Evolutionary conservation across 371 early-diverging fungal species (phyloP).

Genomic region (Mortierella sp.): DNA sequence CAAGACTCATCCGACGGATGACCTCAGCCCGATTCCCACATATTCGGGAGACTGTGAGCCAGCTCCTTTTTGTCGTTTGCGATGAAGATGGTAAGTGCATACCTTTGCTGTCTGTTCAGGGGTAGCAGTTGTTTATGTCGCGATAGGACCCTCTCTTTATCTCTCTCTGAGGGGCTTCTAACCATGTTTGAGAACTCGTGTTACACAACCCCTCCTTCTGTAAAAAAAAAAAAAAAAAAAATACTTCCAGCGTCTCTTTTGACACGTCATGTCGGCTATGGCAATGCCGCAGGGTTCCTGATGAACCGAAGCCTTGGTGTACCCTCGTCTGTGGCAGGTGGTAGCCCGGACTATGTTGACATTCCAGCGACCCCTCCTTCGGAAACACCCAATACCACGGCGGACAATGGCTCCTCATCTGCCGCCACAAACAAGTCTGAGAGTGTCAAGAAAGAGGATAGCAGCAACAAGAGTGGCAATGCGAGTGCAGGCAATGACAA

Average conservation of each 20-base stretch:
- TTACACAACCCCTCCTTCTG: too few relatives aligned
- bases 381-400: not conserved
- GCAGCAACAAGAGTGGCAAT: too few relatives aligned
- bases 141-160: not conserved
- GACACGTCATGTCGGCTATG: constrained; percentile 87
- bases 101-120: not conserved
- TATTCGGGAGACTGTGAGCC: constrained; percentile 72
- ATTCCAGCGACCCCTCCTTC: not conserved
- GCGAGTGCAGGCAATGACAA: too few relatives aligned
- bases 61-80: constrained; percentile 79
- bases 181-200: too few relatives aligned
- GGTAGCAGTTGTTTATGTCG: not conserved
- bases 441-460: not conserved
- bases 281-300: constrained; percentile 92
- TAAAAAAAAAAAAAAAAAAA: not conserved
- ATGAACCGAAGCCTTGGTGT: constrained; percentile 70
- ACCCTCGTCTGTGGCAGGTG: constrained; percentile 44
- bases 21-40: constrained; percentile 73
- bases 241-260: constrained; percentile 68
- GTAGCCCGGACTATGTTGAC: too few relatives aligned
- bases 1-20: constrained; percentile 80
- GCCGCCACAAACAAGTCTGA: too few relatives aligned
- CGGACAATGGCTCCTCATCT: too few relatives aligned
- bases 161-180: not conserved
- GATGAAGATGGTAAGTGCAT: constrained; percentile 77